Percentiles rank a stretch among this genome's conserved stretches.
Conservation (phyloP, 2,329 filamentous ascomycete species). For the Colletotrichum euphorbiae region DNA sequence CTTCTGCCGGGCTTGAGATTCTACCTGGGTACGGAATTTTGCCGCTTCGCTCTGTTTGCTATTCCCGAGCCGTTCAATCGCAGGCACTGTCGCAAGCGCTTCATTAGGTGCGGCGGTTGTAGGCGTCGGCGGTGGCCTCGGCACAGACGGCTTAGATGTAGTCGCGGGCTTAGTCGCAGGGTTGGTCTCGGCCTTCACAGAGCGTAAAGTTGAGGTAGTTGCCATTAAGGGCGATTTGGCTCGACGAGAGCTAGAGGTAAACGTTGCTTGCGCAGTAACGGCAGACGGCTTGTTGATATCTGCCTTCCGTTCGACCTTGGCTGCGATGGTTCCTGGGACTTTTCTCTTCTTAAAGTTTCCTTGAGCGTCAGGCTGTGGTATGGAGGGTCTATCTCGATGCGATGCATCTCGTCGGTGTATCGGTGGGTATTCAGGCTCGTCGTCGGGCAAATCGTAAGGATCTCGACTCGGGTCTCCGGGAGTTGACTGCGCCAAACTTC, state of each 20-base stretch:
- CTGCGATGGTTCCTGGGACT: background rate
- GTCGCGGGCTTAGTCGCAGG: background rate
- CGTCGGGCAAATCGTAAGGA: slow-evolving; percentile 26
- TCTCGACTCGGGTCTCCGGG: slow-evolving; percentile 15
- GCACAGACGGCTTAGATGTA: background rate
- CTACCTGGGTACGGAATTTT: background rate
- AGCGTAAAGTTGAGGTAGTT: background rate
- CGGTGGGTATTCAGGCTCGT: slow-evolving; percentile 10
- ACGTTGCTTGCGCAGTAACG: background rate
- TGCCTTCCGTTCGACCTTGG: slow-evolving; percentile 20
- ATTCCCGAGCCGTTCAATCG: background rate
- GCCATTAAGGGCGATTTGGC: slow-evolving; percentile 15
- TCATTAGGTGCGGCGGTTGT: background rate
- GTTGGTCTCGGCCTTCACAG: background rate
- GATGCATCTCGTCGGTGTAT: slow-evolving; percentile 12
- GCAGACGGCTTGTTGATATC: slow-evolving; percentile 6
- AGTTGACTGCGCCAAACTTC: background rate
- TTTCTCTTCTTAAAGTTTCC: slow-evolving; percentile 27
- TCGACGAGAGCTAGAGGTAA: slow-evolving; percentile 6
- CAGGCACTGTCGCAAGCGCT: no score
- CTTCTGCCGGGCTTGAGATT: slow-evolving; percentile 1
- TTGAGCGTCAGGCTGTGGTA: slow-evolving; percentile 9
- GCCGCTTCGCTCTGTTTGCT: background rate
- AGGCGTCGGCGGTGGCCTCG: background rate
- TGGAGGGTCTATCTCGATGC: background rate